Base-by-base conservation (phyloP, 495 filamentous ascomycete genomes). In the Xylaria curta region DNA sequence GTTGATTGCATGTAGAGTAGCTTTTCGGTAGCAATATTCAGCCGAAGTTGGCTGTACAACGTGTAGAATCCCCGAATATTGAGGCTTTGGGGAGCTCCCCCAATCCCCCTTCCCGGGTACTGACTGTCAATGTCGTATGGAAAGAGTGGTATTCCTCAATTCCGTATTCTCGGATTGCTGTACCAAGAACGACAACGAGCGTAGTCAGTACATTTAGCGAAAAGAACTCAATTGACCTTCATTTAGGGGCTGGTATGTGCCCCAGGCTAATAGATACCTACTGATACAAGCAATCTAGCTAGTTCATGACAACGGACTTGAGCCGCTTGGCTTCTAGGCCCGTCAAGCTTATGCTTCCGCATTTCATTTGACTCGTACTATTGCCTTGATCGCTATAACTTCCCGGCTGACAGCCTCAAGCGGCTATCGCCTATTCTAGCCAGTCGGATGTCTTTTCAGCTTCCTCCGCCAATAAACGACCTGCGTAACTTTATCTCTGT, bases 371-470 rank as follows among this genome's bases (percentile, higher is more conserved):
- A 62, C 71, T 74, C 42, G 69, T 47, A 69, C 70, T 75, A 71
- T 70, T 65, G 69, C 42, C 68, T 61, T 66, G 51, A 69, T 71
- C 68, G 26, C 65, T 75, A 73, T 51, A 69, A 68, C 71, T 73
- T 65, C 46, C 70, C 68, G 63, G 71, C 36, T 72, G 72, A 38
- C 60, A 73, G 53, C 73, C 60, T 58, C 74, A 70, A 63, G 76
- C 76, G 76, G 76, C 72, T 78, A 74, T 75, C 76, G 76, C 72
- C 66, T 78, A 73, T 75, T 67, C 62, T 69, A 54, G 38, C 75
- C 75, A 78, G 76, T 78, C 75, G 76, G 76, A 70, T 75, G 26
- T 56, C 73, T 9, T 65, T 24, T 60, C 66, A 31, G 62, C 62
- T 53, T 67, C n/a, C 71, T 77, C 75, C 75, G 71, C 66, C 65